phyloP scores from a whole-genome alignment of 805 yeast species.

The Zygotorulaspora sp. region DNA sequence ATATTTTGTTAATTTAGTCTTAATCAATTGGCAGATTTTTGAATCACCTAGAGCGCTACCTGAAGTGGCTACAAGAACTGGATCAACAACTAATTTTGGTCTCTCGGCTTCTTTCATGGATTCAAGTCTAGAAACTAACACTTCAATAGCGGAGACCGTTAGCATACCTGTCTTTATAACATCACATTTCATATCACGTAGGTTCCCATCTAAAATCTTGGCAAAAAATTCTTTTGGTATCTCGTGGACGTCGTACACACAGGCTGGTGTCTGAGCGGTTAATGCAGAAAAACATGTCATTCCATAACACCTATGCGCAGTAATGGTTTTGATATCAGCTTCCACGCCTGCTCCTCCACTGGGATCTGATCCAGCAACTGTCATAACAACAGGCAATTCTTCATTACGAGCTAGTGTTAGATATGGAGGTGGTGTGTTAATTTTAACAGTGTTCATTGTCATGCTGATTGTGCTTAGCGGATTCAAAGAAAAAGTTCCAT shows the following conservation, averaged over 20 bases:
- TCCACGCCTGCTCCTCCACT: constrained; percentile 93
- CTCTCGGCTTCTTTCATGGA: constrained; percentile 31
- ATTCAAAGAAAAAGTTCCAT: no score
- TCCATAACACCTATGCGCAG: constrained; percentile 72
- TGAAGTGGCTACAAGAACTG: constrained; percentile 79
- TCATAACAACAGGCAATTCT: constrained; percentile 40
- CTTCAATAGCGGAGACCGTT: constrained; percentile 49
- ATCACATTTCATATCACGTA: constrained; percentile 57
- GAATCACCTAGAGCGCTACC: constrained; percentile 56
- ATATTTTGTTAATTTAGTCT: constrained; percentile 43
- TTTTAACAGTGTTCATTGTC: constrained; percentile 17
- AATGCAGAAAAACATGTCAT: constrained; percentile 72
- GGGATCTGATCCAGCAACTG: constrained; percentile 72
- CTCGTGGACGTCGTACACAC: constrained; percentile 40
- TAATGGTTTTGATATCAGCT: constrained; percentile 77
- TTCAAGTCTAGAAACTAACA: constrained; percentile 38
- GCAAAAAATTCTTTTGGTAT: constrained; percentile 43
- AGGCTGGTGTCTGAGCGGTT: constrained; percentile 66
- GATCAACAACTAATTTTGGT: constrained; percentile 60
- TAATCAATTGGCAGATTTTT: constrained; percentile 38
- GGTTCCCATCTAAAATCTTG: constrained; percentile 48
- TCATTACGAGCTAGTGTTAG: constrained; percentile 23
- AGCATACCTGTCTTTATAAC: constrained; percentile 81
- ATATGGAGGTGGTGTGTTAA: constrained; percentile 34
- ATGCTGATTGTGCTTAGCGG: constrained; percentile 4